A percentile compares a stretch with the other conserved stretches of the same genome.
Conservation (phyloP, 2,329 filamentous ascomycete genomes). For the Microcyclosporella mali region DNA sequence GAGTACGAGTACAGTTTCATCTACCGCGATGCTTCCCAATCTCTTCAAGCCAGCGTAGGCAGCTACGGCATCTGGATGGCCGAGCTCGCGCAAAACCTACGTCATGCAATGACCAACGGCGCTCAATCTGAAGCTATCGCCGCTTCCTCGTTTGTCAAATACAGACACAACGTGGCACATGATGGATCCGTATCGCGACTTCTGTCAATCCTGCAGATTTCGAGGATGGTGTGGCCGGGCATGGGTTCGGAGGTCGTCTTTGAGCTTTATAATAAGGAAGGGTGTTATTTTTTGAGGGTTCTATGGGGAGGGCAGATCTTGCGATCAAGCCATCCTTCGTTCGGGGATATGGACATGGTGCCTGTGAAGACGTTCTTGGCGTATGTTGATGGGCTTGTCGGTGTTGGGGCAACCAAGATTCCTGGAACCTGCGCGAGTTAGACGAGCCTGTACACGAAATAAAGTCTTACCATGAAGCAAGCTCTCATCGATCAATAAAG, state of each 20-base stretch:
- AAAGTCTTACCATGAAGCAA: too few relatives aligned
- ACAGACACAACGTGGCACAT: conserved; percentile 73
- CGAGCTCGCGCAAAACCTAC: conserved; percentile 62
- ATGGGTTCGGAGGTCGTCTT: conserved; percentile 77
- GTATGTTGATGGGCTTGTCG: conserved; percentile 68
- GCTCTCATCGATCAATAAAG: too few relatives aligned
- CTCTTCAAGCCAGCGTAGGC: conserved; percentile 55
- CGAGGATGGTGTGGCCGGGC: conserved; percentile 76
- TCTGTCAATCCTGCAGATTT: conserved; percentile 63
- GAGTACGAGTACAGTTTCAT: conserved; percentile 76
- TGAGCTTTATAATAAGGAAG: conserved; percentile 56
- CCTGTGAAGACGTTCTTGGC: conserved; percentile 57
- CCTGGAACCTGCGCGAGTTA: conserved; percentile 30
- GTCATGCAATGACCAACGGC: conserved; percentile 40
- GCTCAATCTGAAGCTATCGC: conserved; percentile 24
- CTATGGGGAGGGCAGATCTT: conserved; percentile 65
- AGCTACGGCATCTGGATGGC: conserved; percentile 68
- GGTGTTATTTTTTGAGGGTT: conserved; percentile 54
- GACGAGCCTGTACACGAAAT: background rate
- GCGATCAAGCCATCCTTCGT: conserved; percentile 58
- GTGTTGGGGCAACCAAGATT: conserved; percentile 42
- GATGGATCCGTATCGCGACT: conserved; percentile 66
- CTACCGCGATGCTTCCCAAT: conserved; percentile 60
- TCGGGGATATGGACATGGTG: conserved; percentile 68
- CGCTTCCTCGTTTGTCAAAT: conserved; percentile 38